Percentiles rank a stretch among this genome's conserved stretches.
These are phyloP conservation scores for Argentina anserina DNA, from an alignment of 306 rosid species.

Conservation along the genomic window DNA sequence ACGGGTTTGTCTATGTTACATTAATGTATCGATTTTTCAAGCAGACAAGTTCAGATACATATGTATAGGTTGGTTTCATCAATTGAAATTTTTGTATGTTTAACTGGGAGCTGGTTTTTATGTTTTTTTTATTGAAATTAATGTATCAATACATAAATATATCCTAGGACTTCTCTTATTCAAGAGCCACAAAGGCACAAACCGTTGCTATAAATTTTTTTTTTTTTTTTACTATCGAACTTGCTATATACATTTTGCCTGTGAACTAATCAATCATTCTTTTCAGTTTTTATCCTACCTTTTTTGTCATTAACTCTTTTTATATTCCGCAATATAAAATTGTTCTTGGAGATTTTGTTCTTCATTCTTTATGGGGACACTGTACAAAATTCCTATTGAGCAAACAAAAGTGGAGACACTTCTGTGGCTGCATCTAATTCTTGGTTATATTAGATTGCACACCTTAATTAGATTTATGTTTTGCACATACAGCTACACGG, in stretches of 20 bases:
- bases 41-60: no score
- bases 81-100: no score
- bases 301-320: not conserved
- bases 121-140: no score
- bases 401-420: not conserved
- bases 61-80: no score
- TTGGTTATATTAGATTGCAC: not conserved
- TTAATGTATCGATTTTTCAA: no score
- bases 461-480: not conserved
- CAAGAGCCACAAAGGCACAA: no score
- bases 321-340: not conserved
- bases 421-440: conserved; percentile 9
- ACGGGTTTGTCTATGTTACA: not conserved
- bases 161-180: no score
- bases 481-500: not conserved
- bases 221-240: no score
- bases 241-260: not conserved
- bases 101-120: no score
- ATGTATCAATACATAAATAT: no score
- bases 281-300: not conserved
- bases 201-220: no score
- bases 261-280: not conserved
- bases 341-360: not conserved
- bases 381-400: not conserved
- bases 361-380: not conserved